Evolutionary conservation across 495 filamentous ascomycete species (phyloP), one percentile per base, ranked within the genome.

Genomic region (Lindgomyces ingoldianus): DNA sequence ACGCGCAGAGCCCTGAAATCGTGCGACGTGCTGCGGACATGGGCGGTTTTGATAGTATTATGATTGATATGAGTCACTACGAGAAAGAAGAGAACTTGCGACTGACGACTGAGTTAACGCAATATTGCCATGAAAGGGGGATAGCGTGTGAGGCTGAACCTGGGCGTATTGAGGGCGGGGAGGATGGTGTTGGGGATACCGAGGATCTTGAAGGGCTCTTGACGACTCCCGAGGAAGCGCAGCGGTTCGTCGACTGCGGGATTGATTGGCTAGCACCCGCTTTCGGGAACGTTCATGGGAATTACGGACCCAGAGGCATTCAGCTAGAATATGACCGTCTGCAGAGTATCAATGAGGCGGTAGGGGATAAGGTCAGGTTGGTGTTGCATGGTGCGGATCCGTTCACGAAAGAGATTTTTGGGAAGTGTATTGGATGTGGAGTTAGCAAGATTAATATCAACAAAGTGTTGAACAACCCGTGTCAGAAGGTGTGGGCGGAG

Each of bases 241-340:
- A 83, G 71, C 84, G 89, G 74, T 93, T 93, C 74, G 87, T 91
- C 0, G 81, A 79, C 10, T 91, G 88, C 25, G 90, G 91, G 87
- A 85, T 89, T 50, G 89, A 91, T 27, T 75, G 89, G 85, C 74
- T 93, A 16, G 90, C 90, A 11, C 91, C 91, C 0, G 89, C 89
- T 9, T 93, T 95, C 74, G 90, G 90, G 2, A 93, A 93, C 72
- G 88, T 95, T 39, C 90, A 93, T 77, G 90, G 91, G 4, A 85
- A 87, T 68, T 95, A 93, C 75, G 90, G 89, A 0, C 84, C 86
- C 0, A 74, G 87, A 11, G 90, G 89, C 0, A 88, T 91, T 25
- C 83, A 83, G 78, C 71, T 91, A 42, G 88, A 91, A 73, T 92
- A 91, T 90, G 87, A 86, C 81, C 69, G 89, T 39, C 75, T 94